These are phyloP conservation scores for Lathyrus sativus DNA, from an alignment of 306 rosid species.

Conservation along the genomic window DNA sequence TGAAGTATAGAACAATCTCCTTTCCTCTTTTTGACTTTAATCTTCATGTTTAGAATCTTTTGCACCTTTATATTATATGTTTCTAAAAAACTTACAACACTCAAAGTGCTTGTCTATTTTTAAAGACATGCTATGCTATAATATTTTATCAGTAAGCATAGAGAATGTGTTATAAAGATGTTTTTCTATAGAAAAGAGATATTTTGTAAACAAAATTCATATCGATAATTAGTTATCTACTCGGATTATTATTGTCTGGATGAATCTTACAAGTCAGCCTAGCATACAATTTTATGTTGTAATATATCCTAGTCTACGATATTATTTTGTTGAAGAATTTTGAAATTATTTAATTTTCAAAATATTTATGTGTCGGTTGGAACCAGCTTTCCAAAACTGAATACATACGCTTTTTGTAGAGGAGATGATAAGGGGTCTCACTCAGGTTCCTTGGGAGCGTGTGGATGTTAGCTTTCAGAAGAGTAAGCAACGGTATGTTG, in stretches of 20 bases:
- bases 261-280: background rate
- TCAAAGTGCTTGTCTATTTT: background rate
- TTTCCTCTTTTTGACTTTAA: slow-evolving; percentile 3
- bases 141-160: background rate
- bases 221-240: background rate
- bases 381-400: background rate
- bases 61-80: background rate
- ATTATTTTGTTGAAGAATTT: background rate
- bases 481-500: slow-evolving; percentile 77
- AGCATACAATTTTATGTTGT: background rate
- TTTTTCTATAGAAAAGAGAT: background rate
- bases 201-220: background rate
- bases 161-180: background rate
- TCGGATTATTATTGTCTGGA: background rate
- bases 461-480: slow-evolving; percentile 91
- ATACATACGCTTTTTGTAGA: slow-evolving; percentile 47
- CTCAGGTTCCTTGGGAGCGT: slow-evolving; percentile 87
- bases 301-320: background rate
- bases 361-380: background rate
- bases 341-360: background rate
- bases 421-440: slow-evolving; percentile 90
- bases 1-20: background rate
- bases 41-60: background rate
- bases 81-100: background rate
- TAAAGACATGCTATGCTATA: background rate